These are phyloP conservation scores for Ceratobasidium sp. DNA, from an alignment of 1,284 basidiomycete genomes.

Conservation along the genomic window DNA sequence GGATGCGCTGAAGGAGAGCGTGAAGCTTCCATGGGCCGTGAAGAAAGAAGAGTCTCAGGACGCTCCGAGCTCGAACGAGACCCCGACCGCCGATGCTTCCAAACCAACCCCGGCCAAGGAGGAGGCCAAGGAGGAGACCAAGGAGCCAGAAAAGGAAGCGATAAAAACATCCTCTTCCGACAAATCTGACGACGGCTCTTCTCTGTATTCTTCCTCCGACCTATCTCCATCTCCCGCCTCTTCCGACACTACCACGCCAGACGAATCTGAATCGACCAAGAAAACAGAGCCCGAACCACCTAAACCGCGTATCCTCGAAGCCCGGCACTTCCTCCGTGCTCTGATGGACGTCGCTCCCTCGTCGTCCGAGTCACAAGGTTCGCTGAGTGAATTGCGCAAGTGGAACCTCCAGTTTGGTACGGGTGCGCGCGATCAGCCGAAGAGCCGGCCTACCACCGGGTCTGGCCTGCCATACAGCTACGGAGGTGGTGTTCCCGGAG, in stretches of 20 bases:
- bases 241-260: constrained; percentile 43
- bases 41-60: constrained; percentile 16
- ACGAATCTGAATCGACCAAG: neutral
- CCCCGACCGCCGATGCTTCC: neutral
- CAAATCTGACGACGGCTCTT: constrained; percentile 5
- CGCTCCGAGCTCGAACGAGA: neutral
- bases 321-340: constrained; percentile 82
- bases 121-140: neutral
- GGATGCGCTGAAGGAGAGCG: constrained; percentile 86
- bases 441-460: neutral
- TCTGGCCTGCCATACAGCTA: constrained; percentile 3
- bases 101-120: neutral
- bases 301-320: constrained; percentile 62
- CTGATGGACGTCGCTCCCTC: constrained; percentile 88
- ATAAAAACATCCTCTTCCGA: neutral
- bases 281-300: constrained; percentile 45
- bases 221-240: neutral
- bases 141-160: neutral
- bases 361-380: constrained; percentile 83
- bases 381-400: constrained; percentile 82
- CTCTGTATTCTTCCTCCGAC: neutral
- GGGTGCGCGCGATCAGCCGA: constrained; percentile 31
- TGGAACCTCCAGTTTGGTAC: constrained; percentile 96
- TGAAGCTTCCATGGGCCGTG: constrained; percentile 77
- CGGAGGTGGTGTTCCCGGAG: neutral